Percentiles rank a stretch among this genome's conserved stretches.
Evolutionary conservation across 192 early-diverging fungal genomes (phyloP).

Genomic region (Gaertneriomyces semiglobifer): DNA sequence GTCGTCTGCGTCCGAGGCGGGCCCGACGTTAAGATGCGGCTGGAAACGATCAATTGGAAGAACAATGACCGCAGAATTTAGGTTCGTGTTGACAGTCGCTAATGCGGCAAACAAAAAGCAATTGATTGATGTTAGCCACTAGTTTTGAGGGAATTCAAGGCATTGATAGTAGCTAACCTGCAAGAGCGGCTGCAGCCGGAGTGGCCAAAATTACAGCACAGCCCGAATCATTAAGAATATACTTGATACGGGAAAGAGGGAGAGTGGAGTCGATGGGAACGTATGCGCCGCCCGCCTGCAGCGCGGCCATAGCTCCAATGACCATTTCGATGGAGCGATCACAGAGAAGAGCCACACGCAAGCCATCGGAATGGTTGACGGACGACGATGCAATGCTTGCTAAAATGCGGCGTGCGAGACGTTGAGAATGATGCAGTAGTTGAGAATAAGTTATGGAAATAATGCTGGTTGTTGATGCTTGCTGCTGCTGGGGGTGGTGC

Average conservation of each 20-base stretch:
- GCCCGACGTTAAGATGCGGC: neutral
- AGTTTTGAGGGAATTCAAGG: neutral
- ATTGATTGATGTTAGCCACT: too few species aligned
- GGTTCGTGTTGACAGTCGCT: too few species aligned
- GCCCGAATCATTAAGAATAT: conserved; percentile 10
- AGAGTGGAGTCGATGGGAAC: conserved; percentile 13
- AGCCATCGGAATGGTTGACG: too few species aligned
- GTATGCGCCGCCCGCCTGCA: conserved; percentile 24
- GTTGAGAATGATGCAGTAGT: too few species aligned
- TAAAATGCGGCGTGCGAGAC: too few species aligned
- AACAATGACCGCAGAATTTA: too few species aligned
- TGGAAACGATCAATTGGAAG: neutral
- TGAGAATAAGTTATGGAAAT: too few species aligned
- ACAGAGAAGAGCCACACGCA: too few species aligned
- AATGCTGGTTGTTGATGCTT: too few species aligned
- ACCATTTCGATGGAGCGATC: conserved; percentile 10
- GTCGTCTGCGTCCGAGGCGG: neutral
- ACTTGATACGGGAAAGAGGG: neutral
- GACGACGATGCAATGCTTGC: too few species aligned
- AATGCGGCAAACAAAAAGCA: too few species aligned
- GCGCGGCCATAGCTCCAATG: conserved; percentile 7
- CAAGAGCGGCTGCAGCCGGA: neutral
- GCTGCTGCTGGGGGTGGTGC: too few species aligned
- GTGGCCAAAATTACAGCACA: conserved; percentile 9
- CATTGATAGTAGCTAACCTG: neutral